These are phyloP conservation scores for Fusarium devonianum DNA, from an alignment of 2,329 filamentous ascomycete genomes.

Conservation along the genomic window DNA sequence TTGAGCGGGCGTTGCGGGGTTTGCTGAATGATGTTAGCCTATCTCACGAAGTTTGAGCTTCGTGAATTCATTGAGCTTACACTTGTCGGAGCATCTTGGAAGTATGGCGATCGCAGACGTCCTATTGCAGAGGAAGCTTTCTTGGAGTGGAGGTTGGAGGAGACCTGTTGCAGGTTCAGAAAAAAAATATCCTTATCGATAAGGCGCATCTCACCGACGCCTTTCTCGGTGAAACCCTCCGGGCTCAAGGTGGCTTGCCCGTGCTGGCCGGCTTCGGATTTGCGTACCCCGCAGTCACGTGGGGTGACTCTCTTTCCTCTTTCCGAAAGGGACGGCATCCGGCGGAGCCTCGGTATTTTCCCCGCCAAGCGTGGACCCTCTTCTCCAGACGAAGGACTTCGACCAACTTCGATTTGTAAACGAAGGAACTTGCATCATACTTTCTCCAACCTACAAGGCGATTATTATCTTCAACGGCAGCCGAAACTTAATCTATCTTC, in stretches of 20 bases:
- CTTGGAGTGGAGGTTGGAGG: constrained; percentile 12
- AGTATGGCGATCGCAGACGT: constrained; percentile 18
- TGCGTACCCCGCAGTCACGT: constrained; percentile 48
- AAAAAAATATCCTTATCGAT: constrained; percentile 49
- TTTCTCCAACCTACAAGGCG: not conserved
- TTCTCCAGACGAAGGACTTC: constrained; percentile 18
- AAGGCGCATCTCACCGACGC: constrained; percentile 31
- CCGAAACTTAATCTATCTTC: constrained; percentile 1
- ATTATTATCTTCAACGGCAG: not conserved
- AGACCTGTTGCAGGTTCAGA: constrained; percentile 16
- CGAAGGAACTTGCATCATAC: constrained; percentile 9
- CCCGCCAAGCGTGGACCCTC: constrained; percentile 34
- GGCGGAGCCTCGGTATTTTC: constrained; percentile 42
- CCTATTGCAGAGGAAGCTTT: constrained; percentile 23
- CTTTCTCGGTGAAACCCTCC: constrained; percentile 13
- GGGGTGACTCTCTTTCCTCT: constrained; percentile 7
- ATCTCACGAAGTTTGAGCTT: not conserved
- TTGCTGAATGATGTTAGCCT: constrained; percentile 51
- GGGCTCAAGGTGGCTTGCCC: too few species aligned
- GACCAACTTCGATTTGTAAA: constrained; percentile 29
- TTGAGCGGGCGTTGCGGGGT: constrained; percentile 81
- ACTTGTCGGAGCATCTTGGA: constrained; percentile 58
- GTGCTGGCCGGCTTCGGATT: not conserved
- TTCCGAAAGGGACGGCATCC: constrained; percentile 22
- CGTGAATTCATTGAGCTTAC: constrained; percentile 43